phyloP scores from a whole-genome alignment of 148 eudicot genomes.

The Tetragonia tetragonoides region DNA sequence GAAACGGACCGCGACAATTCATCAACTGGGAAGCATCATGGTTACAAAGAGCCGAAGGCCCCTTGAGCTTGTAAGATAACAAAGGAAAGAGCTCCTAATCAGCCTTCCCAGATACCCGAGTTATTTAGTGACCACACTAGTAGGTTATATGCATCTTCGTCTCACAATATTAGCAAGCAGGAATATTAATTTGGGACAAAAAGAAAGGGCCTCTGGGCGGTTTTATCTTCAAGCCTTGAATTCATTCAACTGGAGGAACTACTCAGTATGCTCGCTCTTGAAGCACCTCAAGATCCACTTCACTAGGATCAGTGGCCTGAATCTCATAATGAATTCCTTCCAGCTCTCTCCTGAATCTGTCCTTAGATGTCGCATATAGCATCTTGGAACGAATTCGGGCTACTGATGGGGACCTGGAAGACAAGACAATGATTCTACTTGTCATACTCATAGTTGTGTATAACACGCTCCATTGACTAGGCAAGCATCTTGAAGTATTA shows the following conservation, averaged over 20 bases:
- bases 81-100: slow-evolving; percentile 28
- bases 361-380: slow-evolving; percentile 75
- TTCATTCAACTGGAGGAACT: slow-evolving; percentile 5
- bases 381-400: slow-evolving; percentile 61
- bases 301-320: slow-evolving; percentile 76
- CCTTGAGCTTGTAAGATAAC: slow-evolving; percentile 12
- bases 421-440: neutral
- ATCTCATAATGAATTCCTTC: slow-evolving; percentile 74
- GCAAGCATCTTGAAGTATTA: too few relatives aligned
- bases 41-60: slow-evolving; percentile 24
- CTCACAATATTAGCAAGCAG: slow-evolving; percentile 15
- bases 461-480: too few relatives aligned
- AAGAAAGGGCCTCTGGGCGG: neutral
- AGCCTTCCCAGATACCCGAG: slow-evolving; percentile 32
- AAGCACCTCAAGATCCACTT: slow-evolving; percentile 62
- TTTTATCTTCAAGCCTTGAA: neutral
- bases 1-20: slow-evolving; percentile 5
- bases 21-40: slow-evolving; percentile 36
- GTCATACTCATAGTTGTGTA: neutral
- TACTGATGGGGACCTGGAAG: slow-evolving; percentile 63
- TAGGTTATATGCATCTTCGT: slow-evolving; percentile 14
- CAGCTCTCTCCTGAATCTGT: slow-evolving; percentile 60
- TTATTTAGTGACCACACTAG: slow-evolving; percentile 37
- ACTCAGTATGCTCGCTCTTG: slow-evolving; percentile 50
- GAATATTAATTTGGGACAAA: neutral